Evolutionary conservation across 2,329 filamentous ascomycete genomes (phyloP), one percentile per base, ranked within the genome.

Genomic region (Cryphonectria carpinicola): DNA sequence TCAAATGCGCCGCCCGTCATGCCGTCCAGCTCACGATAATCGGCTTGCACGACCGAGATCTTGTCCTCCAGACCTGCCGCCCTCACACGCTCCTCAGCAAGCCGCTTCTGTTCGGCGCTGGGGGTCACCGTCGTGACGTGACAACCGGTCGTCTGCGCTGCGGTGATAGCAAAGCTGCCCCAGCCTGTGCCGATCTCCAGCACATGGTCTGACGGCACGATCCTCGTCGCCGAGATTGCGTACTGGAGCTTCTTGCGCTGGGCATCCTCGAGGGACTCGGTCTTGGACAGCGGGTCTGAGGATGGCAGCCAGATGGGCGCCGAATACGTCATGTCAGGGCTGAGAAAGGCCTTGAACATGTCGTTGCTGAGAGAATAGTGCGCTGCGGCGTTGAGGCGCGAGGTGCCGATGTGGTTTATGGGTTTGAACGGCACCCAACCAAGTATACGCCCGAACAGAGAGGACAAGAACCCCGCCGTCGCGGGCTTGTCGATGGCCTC

Each of bases 141-240:
- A 41, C 71, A 73, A 14, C 70, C 71, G 1, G 71, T 70, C 25
- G 35, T 63, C 4, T 56, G 64, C 13, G 66, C 67, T n/a, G 71
- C 71, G 46, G 64, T n/a, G 25, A 73, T 73, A 52, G 70, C 63
- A 32, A 73, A 73, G 61, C 71, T 73, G 56, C 71, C 69, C 71
- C 70, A 73, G 17, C 71, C 71, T 11, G 69, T 71, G 35, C 71
- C 71, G 32, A 73, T 71, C 60, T 73, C 71, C 49, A 73, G 71
- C 35, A 73, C 71, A 17, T 71, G 71, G 43, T 73, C 71, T 19
- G 66, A 46, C 3, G 41, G 28, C 11, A 14, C 17, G 13, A 73
- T 67, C 3, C 69, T 61, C 25, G 71, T 41, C 43, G 68, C 62
- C 7, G 54, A 35, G 14, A 73, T 61, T 17, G 71, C 71, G 46